Conservation (phyloP, 768 basidiomycete species). For the Suillus subaureus region DNA sequence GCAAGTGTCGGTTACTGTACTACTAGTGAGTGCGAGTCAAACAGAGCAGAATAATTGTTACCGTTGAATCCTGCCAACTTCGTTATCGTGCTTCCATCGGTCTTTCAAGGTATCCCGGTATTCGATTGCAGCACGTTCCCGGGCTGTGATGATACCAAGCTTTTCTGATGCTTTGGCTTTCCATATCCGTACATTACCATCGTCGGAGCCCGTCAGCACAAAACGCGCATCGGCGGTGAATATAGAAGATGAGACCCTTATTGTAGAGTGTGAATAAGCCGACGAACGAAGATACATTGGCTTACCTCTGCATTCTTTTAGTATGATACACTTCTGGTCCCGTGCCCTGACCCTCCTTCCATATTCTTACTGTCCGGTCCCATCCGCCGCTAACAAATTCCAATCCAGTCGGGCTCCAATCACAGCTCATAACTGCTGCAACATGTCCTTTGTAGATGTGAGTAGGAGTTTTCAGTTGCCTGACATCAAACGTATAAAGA, state of each 20-base stretch:
- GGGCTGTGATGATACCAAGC: conserved; percentile 85
- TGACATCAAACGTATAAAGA: conserved; percentile 95
- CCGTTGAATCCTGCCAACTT: conserved; percentile 83
- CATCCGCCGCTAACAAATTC: conserved; percentile 97
- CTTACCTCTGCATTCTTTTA: conserved; percentile 96
- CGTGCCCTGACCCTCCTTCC: conserved; percentile 84
- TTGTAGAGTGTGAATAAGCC: not conserved
- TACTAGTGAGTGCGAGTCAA: conserved; percentile 7
- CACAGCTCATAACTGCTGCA: conserved; percentile 93
- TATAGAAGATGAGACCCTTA: conserved; percentile 83
- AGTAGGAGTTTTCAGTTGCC: conserved; percentile 76
- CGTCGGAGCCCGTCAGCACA: conserved; percentile 88
- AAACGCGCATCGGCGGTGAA: conserved; percentile 93
- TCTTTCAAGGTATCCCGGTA: conserved; percentile 88
- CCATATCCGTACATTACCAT: conserved; percentile 95
- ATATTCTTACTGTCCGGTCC: conserved; percentile 93
- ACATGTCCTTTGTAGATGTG: conserved; percentile 98
- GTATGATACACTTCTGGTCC: conserved; percentile 93
- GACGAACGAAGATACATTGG: not conserved
- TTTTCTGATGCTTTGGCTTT: conserved; percentile 92
- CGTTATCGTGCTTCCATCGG: conserved; percentile 83
- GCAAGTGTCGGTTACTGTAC: conserved; percentile 75
- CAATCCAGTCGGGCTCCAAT: conserved; percentile 95
- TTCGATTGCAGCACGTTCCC: conserved; percentile 90
- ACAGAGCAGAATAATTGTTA: conserved; percentile 37